Conservation (phyloP, 2,329 filamentous ascomycete species). For the Diaporthe destruens region DNA sequence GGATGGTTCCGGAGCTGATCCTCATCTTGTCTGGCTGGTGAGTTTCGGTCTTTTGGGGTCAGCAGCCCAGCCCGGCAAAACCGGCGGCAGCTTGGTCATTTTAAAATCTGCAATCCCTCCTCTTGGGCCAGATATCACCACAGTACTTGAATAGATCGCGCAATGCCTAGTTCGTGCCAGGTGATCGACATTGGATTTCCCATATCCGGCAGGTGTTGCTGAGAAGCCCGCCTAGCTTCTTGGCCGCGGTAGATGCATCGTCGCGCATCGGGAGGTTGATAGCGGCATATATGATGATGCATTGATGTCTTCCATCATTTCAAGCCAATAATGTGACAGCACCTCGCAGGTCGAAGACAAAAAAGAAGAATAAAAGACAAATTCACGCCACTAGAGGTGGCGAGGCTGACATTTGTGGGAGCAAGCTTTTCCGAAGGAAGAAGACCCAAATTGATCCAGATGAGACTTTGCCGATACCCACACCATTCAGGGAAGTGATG, state of each 20-base stretch:
- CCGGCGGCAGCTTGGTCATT: neutral
- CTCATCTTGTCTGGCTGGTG: slow-evolving; percentile 9
- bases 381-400: too few species aligned
- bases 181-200: slow-evolving; percentile 11
- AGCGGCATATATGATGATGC: neutral
- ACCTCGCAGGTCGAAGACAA: too few species aligned
- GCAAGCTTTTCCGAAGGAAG: too few species aligned
- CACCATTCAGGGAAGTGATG: too few species aligned
- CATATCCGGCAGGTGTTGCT: slow-evolving; percentile 23
- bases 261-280: neutral
- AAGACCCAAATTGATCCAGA: too few species aligned
- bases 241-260: neutral
- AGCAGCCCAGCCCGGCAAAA: neutral
- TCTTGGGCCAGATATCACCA: neutral
- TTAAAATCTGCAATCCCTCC: neutral
- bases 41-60: neutral
- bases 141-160: slow-evolving; percentile 22
- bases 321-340: neutral
- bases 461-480: too few species aligned
- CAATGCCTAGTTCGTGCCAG: neutral
- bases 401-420: neutral
- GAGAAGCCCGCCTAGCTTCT: slow-evolving; percentile 14
- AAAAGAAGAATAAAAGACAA: too few species aligned
- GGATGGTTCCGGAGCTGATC: neutral
- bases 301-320: neutral